Evolutionary conservation across 306 rosid genomes (phyloP), one percentile per base, ranked within the genome.

Genomic region (Dryas alaskensis): DNA sequence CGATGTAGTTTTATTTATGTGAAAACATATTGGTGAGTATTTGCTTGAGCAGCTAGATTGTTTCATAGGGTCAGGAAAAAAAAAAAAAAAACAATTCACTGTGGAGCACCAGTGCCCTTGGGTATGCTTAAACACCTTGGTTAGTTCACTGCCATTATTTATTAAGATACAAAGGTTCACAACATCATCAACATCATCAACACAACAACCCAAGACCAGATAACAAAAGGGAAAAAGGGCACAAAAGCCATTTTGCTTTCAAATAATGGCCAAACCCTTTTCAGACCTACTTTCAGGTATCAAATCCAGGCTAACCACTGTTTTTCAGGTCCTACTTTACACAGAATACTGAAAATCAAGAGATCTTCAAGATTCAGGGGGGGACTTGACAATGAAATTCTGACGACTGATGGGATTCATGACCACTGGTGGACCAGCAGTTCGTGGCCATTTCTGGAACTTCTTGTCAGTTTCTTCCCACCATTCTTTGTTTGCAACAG

Each of bases 401-500:
- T 82, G 83, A 10, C 86, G 86, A 40, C 80, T 59, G 57, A 82
- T 82, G 46, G 86, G 86, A 48, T 82, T 82, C 86, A 82, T 74
- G 52, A 82, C 83, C 11, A 82, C 86, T 0, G 83, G 86, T 17
- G 86, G 86, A 43, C 85, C 85, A 5, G 85, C 85, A 48, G 89
- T 84, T 1, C 95, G 95, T 62, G 97, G 97, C 97, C 92, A 91
- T 49, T 91, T 76, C 83, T 87, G 89, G 47, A 89, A 86, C 79
- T 86, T 91, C 69, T 83, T 85, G 80, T 91, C 97, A 14, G 92
- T 89, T 79, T 84, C 95, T 72, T 84, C 95, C 82, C 75, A 84
- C 97, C 95, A 89, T 58, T 75, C 89, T 39, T 70, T 70, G 84
- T 68, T 89, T 37, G 88, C 43, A 81, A 89, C 87, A 45, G 92